These are phyloP conservation scores for Scedosporium aurantiacum DNA, from an alignment of 2,329 filamentous ascomycete genomes.

Conservation along the genomic window DNA sequence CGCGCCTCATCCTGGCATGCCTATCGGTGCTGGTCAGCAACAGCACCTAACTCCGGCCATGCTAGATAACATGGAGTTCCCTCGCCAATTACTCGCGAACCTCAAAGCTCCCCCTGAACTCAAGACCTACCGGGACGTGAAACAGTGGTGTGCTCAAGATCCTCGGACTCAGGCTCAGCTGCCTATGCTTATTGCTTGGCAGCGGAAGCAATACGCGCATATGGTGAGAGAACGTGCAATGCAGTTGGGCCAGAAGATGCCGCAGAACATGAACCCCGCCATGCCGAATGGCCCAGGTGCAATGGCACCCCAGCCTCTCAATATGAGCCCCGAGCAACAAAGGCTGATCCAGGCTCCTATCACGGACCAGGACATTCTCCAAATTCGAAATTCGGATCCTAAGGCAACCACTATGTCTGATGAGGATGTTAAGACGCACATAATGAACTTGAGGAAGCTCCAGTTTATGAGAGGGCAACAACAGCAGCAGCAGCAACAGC, in stretches of 20 bases:
- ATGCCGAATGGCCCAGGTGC: not conserved
- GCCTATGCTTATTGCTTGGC: slow-evolving; percentile 21
- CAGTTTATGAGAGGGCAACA: slow-evolving; percentile 16
- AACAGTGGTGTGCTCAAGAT: slow-evolving; percentile 28
- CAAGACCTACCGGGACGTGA: slow-evolving; percentile 39
- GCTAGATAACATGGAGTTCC: slow-evolving; percentile 40
- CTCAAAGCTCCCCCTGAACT: slow-evolving; percentile 28
- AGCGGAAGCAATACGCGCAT: slow-evolving; percentile 28
- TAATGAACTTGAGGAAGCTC: slow-evolving; percentile 1
- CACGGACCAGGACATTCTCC: slow-evolving; percentile 16
- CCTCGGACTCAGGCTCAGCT: slow-evolving; percentile 20
- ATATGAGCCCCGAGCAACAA: not conserved
- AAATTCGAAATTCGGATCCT: slow-evolving; percentile 14
- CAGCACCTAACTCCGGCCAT: slow-evolving; percentile 18
- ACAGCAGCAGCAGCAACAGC: slow-evolving; percentile 12
- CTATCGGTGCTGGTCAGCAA: slow-evolving; percentile 15
- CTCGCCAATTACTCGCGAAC: slow-evolving; percentile 22
- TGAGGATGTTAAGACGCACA: slow-evolving; percentile 12
- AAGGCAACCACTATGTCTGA: slow-evolving; percentile 12
- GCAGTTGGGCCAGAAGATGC: slow-evolving; percentile 16
- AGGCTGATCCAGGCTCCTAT: not conserved
- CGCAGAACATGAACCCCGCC: slow-evolving; percentile 6
- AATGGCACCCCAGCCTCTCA: not conserved
- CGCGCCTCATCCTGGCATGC: not conserved
- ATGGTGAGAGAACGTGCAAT: slow-evolving; percentile 19